Evolutionary conservation across 2,329 filamentous ascomycete species (phyloP).

Genomic region (Hirsutella minnesotensis): DNA sequence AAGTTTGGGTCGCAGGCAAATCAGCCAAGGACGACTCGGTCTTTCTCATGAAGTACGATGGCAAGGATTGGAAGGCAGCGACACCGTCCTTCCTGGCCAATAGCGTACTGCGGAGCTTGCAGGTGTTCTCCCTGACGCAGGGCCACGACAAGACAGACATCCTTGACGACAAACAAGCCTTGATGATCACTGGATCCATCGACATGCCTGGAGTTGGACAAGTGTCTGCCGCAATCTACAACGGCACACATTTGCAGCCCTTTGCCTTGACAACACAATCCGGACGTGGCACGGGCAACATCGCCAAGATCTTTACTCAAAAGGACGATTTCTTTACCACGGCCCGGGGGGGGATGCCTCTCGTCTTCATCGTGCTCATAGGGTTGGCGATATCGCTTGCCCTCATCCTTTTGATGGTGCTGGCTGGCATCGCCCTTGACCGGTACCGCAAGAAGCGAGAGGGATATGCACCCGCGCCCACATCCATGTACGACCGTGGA

Average conservation of each 20-base stretch:
- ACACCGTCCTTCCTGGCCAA: constrained; percentile 48
- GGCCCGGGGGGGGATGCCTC: constrained; percentile 46
- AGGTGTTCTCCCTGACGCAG: constrained; percentile 62
- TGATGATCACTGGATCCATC: constrained; percentile 79
- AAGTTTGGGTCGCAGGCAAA: constrained; percentile 75
- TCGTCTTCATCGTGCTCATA: constrained; percentile 72
- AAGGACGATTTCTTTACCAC: constrained; percentile 63
- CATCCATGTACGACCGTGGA: constrained; percentile 48
- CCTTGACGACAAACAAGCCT: constrained; percentile 53
- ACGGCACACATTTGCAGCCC: constrained; percentile 67
- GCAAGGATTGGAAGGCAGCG: constrained; percentile 56
- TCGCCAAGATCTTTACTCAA: constrained; percentile 76
- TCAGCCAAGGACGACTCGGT: constrained; percentile 49
- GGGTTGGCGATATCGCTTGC: constrained; percentile 67
- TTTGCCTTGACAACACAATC: constrained; percentile 67
- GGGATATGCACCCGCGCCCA: constrained; percentile 69
- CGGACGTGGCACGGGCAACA: constrained; percentile 55
- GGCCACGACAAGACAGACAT: constrained; percentile 54
- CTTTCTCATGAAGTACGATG: constrained; percentile 77
- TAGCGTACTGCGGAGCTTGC: constrained; percentile 66
- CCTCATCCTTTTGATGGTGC: constrained; percentile 66
- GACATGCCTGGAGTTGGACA: constrained; percentile 64
- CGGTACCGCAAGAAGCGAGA: constrained; percentile 65
- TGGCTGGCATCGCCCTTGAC: constrained; percentile 63
- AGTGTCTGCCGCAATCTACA: constrained; percentile 77